phyloP scores from a whole-genome alignment of 345 rosid species.

The Gossypioides kirkii region DNA sequence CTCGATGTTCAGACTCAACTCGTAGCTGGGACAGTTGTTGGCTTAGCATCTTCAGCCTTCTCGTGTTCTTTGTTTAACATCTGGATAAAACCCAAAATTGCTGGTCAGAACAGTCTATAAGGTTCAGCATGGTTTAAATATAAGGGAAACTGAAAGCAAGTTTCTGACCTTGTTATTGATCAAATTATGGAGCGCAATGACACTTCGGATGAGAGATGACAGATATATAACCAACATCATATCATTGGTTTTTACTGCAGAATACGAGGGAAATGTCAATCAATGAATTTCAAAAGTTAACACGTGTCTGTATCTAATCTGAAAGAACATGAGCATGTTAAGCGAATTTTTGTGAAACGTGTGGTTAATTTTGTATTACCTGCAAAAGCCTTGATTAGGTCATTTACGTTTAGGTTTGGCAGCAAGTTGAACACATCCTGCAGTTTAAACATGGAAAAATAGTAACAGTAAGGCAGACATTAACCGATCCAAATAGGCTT shows the following conservation, averaged over 20 bases:
- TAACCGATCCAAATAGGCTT: not conserved
- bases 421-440: constrained; percentile 92
- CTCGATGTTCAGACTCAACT: constrained; percentile 28
- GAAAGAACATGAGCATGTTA: not conserved
- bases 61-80: constrained; percentile 88
- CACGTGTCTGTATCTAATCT: not conserved
- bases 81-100: constrained; percentile 31
- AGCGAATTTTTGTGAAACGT: not conserved
- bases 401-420: constrained; percentile 66
- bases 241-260: constrained; percentile 68
- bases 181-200: constrained; percentile 90
- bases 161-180: constrained; percentile 81
- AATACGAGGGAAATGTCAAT: not conserved
- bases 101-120: not conserved
- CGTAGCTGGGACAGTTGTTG: constrained; percentile 44
- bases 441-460: constrained; percentile 10
- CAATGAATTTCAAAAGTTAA: not conserved
- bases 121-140: not conserved
- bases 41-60: constrained; percentile 72
- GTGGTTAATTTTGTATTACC: constrained; percentile 34
- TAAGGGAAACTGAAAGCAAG: not conserved
- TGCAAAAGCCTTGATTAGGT: constrained; percentile 68
- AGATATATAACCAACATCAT: constrained; percentile 76
- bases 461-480: not conserved
- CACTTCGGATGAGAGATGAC: constrained; percentile 63